These are phyloP conservation scores for Paspalum vaginatum DNA, from an alignment of 176 grass and related monocot genomes.

Conservation along the genomic window DNA sequence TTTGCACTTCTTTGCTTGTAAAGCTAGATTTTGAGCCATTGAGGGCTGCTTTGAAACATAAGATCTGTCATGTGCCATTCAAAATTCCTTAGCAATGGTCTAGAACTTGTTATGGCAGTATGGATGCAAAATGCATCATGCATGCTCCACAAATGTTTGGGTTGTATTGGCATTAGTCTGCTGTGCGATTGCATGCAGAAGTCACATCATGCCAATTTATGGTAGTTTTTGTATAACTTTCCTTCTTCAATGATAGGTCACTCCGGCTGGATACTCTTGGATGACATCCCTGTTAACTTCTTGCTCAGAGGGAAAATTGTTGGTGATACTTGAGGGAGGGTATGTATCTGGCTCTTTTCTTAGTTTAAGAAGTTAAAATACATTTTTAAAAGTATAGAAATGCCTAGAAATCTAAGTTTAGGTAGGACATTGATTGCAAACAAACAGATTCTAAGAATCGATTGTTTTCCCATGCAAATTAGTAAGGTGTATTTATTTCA, in stretches of 20 bases:
- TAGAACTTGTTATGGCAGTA: conserved; percentile 1
- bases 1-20: conserved; percentile 11
- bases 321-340: conserved; percentile 99
- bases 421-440: background rate
- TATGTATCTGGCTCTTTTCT: conserved; percentile 39
- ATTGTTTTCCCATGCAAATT: background rate
- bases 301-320: conserved; percentile 72
- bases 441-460: background rate
- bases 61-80: conserved; percentile 6
- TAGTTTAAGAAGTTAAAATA: conserved; percentile 20
- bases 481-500: background rate
- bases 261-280: conserved; percentile 79
- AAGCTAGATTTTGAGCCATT: conserved; percentile 22
- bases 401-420: conserved; percentile 5
- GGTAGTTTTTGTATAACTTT: conserved; percentile 30
- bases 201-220: conserved; percentile 19
- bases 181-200: conserved; percentile 17
- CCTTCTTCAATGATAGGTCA: conserved; percentile 64
- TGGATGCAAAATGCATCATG: conserved; percentile 27
- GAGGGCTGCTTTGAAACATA: background rate
- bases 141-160: conserved; percentile 34
- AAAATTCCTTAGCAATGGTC: conserved; percentile 15
- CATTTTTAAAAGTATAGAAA: background rate
- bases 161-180: background rate
- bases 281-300: conserved; percentile 81